Evolutionary conservation across 805 yeast species (phyloP), one percentile per base, ranked within the genome.

Genomic region (Candida sphagnicola): DNA sequence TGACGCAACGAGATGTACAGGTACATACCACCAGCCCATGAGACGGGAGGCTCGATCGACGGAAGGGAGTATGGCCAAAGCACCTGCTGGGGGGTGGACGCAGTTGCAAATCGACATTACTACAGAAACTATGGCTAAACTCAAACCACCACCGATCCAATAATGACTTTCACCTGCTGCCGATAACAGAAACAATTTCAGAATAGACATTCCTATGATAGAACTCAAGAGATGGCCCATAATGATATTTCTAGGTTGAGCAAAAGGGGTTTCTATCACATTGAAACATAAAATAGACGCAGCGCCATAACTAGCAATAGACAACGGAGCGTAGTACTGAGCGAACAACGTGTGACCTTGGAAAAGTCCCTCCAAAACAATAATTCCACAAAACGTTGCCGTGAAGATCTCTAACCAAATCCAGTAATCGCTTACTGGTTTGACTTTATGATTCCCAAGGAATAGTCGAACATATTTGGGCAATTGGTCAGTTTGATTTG

Each of bases 11-110:
- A 81, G 38, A 38, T 79, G 82, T 0, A 62, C 68, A 0, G 83
- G 81, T 19, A 81, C 48, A 47, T 73, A 80, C 77, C 81, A 77
- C 88, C 87, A 81, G 35, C 85, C 74, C 72, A 80, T 63, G 3
- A 36, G 46, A 10, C 76, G 54, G 3, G 79, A 61, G 5, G 49
- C 46, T 1, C 52, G 71, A 38, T 78, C 81, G 0, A 74, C 49
- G 1, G 70, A 57, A 0, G 86, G 84, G 5, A 81, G 55, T 28
- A 81, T 50, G 0, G 87, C 85, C 8, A 82, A 71, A 1, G 87
- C 86, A 2, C 88, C 88, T 1, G 82, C 80, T 0, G 88, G 88
- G 0, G 88, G 88, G 52, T 81, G 87, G 1, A 78, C 74, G 41
- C 80, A 72, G 44, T 77, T 77, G 4, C 70, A 54, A 1, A 78